These are phyloP conservation scores for Carallia pectinifolia DNA, from an alignment of 345 rosid species.

Conservation along the genomic window DNA sequence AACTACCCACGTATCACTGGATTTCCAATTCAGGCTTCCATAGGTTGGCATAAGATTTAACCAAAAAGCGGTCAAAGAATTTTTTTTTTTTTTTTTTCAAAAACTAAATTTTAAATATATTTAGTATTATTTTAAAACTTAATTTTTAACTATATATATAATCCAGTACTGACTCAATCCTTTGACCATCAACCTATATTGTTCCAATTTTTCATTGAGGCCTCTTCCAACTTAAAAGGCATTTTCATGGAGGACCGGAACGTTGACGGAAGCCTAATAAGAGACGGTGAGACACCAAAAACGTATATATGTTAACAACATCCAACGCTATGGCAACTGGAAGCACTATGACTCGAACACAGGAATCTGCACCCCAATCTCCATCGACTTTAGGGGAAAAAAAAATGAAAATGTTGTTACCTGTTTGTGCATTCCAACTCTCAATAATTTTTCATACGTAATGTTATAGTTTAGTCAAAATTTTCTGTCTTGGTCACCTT, in stretches of 20 bases:
- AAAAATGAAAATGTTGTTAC: conserved; percentile 13
- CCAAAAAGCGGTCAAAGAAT: no score
- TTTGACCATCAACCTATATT: no score
- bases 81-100: no score
- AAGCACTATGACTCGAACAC: background rate
- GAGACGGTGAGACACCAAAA: background rate
- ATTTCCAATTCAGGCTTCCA: no score
- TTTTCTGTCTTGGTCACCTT: conserved; percentile 17
- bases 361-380: conserved; percentile 28
- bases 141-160: no score
- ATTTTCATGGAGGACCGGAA: conserved; percentile 8
- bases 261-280: background rate
- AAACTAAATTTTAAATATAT: no score
- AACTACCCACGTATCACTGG: no score
- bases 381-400: conserved; percentile 21
- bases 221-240: background rate
- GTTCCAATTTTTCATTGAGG: no score
- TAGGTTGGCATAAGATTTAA: no score
- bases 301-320: background rate
- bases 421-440: conserved; percentile 17
- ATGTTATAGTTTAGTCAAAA: background rate
- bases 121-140: no score
- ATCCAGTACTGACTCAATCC: no score
- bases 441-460: background rate
- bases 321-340: background rate